Evolutionary conservation across 163 green algal species (phyloP), one percentile per base, ranked within the genome.

Genomic region (Prototheca stagnorum): DNA sequence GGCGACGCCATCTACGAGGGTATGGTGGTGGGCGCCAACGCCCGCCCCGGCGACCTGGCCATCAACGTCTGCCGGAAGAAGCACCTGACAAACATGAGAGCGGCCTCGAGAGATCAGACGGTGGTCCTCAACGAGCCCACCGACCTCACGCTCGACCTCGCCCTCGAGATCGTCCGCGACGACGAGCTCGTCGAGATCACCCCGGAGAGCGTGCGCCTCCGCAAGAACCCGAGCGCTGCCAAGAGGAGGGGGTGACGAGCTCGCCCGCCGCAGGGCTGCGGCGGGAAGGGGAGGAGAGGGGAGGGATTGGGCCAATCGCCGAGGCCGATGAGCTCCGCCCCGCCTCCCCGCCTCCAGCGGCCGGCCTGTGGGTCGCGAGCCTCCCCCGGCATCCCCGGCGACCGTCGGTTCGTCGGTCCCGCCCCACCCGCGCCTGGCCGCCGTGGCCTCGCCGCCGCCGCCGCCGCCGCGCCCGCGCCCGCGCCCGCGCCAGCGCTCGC

Each of bases 11-110:
- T 98, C 36, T 98, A 98, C 54, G 79, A 92, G 73, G 80, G 81
- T 22, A 79, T 92, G 70, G 75, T 87, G 23, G 64, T 99, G 4
- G 91, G 91, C 42, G 80, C 95, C 57, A 82, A 97, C 73, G 78
- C 93, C 63, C 80, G 93, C 39, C 56, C 61, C 1, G 85, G 81
- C 1, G 91, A 99, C 68, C 74, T 99, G 15, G 79, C 47, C 44
- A 62, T 98, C 42, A 99, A 99, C 61, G 73, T 86, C 1, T 95
- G 82, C 84, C 98, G 97, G 73, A 76, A 75, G 54, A 99, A 99
- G 81, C 65, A 68, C 25, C 68, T 62, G 56, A 90, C 77, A 26
- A 92, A 92, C 67, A 86, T 88, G 68, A 69, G 81, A 19, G 78
- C 75, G 12, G 50, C 71, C 0, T 60, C 56, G 33, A 76, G 72